Evolutionary conservation across 192 early-diverging fungal genomes (phyloP).

Genomic region (Backusella morwellensis): DNA sequence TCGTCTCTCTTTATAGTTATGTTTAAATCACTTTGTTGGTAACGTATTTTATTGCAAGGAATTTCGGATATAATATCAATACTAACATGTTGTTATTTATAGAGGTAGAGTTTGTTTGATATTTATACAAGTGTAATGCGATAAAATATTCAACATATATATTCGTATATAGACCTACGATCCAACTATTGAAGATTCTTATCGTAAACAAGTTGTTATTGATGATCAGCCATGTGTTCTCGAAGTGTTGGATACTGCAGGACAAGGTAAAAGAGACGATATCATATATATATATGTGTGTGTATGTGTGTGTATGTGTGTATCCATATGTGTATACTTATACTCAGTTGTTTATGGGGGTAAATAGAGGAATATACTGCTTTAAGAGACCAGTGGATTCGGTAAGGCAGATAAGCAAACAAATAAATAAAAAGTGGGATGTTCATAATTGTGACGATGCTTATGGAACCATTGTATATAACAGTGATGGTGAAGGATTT

Average conservation of each 20-base stretch:
- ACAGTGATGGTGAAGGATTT: slow-evolving; percentile 75
- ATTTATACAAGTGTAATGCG: background rate
- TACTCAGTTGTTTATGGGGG: background rate
- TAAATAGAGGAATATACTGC: slow-evolving; percentile 70
- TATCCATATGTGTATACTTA: background rate
- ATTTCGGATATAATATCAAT: background rate
- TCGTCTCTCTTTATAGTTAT: slow-evolving; percentile 26
- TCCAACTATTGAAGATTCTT: slow-evolving; percentile 98
- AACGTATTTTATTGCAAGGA: background rate
- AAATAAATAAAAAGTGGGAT: background rate
- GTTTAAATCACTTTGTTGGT: slow-evolving; percentile 45
- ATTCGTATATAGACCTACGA: slow-evolving; percentile 73
- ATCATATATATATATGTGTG: too few species aligned
- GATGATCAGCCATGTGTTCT: slow-evolving; percentile 95
- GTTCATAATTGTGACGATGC: background rate
- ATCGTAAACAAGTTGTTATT: slow-evolving; percentile 95
- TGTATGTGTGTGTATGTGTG: background rate
- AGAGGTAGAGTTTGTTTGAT: background rate
- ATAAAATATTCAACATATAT: background rate
- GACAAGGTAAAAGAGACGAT: slow-evolving; percentile 47
- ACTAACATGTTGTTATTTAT: background rate
- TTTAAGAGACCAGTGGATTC: slow-evolving; percentile 77
- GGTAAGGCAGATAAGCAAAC: slow-evolving; percentile 62
- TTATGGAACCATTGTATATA: background rate
- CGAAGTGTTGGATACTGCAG: slow-evolving; percentile 96